Base-by-base conservation (phyloP, 352 stramenopile species). In the Globisporangium mamillatum region DNA sequence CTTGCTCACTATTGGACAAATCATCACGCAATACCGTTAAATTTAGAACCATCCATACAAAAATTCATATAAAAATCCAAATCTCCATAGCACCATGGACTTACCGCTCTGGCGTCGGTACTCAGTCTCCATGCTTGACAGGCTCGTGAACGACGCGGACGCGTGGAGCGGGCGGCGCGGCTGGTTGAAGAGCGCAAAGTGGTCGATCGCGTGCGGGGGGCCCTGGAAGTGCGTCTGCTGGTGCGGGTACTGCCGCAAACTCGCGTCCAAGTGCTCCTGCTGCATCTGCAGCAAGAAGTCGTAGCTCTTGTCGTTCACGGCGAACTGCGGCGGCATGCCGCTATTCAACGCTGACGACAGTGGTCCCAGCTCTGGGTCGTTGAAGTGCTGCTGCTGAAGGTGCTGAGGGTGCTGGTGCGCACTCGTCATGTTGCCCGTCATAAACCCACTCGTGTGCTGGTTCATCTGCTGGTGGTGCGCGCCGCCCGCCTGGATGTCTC, bases 51-150 rank as follows among this genome's bases (percentile, higher is more conserved):
- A 4, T n/a, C 14, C 14, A 20, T 48, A 48, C 41, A 48, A 48
- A 58, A 14, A 7, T 3, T 10, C 24, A 36, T 29, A 36, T 29
- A 16, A n/a, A 3, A 58, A 14, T 25, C 25, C 29, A 57, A 44
- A 36, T 44, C 20, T 78, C 5, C 22, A 34, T 57, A 6, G 6
- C 1, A 20, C 32, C 3, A n/a, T 6, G 25, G 24, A 3, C 81
- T 75, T 76, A 83, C 76, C 76, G 10, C 72, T 64, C 34, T 81
- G 82, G 10, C 82, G 76, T 50, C 77, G 75, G 64, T 84, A 82
- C 57, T 91, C 82, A 20, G 71, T 79, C 68, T 91, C 82, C 85
- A 93, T 93, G 54, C 74, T 91, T 14, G 85, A 83, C 34, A 93
- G 69, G 32, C 71, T 89, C 38, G 85, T 91, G 66, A 90, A 90